phyloP scores from a whole-genome alignment of 441 rosid species.

The Euphorbia corollata region DNA sequence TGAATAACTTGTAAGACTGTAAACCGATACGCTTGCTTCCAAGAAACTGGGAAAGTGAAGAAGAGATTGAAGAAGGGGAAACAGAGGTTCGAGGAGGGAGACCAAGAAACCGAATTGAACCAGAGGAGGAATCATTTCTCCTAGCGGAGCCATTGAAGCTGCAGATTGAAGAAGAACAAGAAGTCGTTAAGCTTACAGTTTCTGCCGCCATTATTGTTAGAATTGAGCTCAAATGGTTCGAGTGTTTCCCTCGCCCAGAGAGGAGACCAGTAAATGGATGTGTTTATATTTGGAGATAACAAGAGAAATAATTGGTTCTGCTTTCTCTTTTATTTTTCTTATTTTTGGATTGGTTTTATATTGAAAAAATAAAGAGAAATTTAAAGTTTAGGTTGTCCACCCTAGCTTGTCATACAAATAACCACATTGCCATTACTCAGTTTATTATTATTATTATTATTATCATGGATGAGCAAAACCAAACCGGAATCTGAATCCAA shows the following conservation, averaged over 20 bases:
- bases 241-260: constrained; percentile 1
- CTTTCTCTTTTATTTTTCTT: background rate
- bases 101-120: constrained; percentile 40
- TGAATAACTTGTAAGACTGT: constrained; percentile 20
- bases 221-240: background rate
- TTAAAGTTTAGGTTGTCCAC: background rate
- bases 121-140: constrained; percentile 33
- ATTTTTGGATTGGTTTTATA: too few species aligned
- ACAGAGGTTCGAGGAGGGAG: constrained; percentile 44
- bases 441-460: too few species aligned
- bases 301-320: constrained; percentile 1
- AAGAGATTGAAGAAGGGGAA: constrained; percentile 32
- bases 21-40: constrained; percentile 36
- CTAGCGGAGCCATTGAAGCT: constrained; percentile 50
- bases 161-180: constrained; percentile 43
- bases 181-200: constrained; percentile 42
- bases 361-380: background rate
- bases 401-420: background rate
- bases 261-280: background rate
- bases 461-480: too few species aligned
- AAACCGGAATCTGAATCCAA: too few species aligned
- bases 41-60: constrained; percentile 47
- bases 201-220: constrained; percentile 57
- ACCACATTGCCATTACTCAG: background rate
- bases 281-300: constrained; percentile 13